Conservation (phyloP, 1,139 yeast genomes). For the Komagataea norvegica region DNA sequence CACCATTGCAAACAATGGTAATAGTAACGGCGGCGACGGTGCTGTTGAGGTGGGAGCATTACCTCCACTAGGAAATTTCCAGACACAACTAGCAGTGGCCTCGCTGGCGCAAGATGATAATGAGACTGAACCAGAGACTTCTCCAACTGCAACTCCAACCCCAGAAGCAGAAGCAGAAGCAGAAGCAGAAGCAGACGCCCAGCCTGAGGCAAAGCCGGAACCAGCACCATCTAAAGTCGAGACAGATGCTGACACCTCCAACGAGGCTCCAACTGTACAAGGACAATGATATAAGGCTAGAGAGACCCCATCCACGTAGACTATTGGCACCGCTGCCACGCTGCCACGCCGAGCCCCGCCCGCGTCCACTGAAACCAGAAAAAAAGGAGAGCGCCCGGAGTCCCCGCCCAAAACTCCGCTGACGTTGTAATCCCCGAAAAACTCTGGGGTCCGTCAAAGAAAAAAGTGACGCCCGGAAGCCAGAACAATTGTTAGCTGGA, state of each 20-base stretch:
- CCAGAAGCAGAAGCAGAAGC: background rate
- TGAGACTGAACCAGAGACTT: background rate
- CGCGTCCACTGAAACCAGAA: too few relatives aligned
- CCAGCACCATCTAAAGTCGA: too few relatives aligned
- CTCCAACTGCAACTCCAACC: background rate
- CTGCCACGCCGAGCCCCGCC: too few relatives aligned
- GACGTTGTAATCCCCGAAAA: conserved; percentile 2
- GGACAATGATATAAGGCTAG: too few relatives aligned
- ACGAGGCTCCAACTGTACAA: too few relatives aligned
- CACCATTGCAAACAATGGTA: background rate
- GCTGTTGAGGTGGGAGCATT: background rate
- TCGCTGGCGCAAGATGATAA: background rate
- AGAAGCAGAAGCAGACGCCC: too few relatives aligned
- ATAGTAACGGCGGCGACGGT: background rate
- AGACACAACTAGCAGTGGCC: background rate
- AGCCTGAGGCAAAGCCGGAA: too few relatives aligned
- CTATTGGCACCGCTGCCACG: too few relatives aligned
- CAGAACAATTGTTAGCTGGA: background rate
- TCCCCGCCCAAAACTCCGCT: too few relatives aligned
- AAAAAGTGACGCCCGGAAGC: background rate
- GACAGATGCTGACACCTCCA: too few relatives aligned
- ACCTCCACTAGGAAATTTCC: conserved; percentile 2
- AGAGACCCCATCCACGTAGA: too few relatives aligned
- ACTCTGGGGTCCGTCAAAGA: conserved; percentile 1
- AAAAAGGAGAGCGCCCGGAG: too few relatives aligned